A percentile compares a stretch with the other conserved stretches of the same genome.
Conservation (phyloP, 192 early-diverging fungal genomes). For the Globomyces pollinis-pini region DNA sequence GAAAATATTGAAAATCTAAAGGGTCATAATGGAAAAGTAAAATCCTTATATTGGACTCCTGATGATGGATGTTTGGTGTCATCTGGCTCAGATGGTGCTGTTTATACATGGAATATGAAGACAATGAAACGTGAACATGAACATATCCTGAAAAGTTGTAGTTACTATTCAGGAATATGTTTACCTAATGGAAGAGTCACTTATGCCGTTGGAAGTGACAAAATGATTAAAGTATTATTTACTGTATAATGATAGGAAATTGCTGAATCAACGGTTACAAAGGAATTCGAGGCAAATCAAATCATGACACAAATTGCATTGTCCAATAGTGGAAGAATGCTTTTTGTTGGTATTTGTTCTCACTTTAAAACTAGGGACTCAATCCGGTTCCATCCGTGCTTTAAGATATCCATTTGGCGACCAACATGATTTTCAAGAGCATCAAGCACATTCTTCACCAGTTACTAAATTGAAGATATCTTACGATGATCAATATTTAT, state of each 20-base stretch:
- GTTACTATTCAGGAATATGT: slow-evolving; percentile 35
- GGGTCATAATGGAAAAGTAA: slow-evolving; percentile 50
- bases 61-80: slow-evolving; percentile 44
- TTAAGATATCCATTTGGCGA: slow-evolving; percentile 44
- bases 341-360: slow-evolving; percentile 60
- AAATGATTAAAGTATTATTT: slow-evolving; percentile 45
- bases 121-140: slow-evolving; percentile 42
- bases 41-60: slow-evolving; percentile 40
- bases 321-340: slow-evolving; percentile 43
- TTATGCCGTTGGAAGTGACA: slow-evolving; percentile 49
- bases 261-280: slow-evolving; percentile 39
- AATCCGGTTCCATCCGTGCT: slow-evolving; percentile 32
- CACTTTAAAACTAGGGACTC: too few relatives aligned
- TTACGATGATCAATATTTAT: slow-evolving; percentile 42
- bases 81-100: slow-evolving; percentile 50
- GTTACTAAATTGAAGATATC: slow-evolving; percentile 39
- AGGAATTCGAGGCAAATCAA: slow-evolving; percentile 33
- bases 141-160: slow-evolving; percentile 45
- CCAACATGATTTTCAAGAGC: slow-evolving; percentile 41
- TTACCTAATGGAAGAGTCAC: slow-evolving; percentile 33
- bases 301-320: slow-evolving; percentile 43
- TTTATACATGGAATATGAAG: slow-evolving; percentile 42
- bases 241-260: too few relatives aligned
- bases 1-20: slow-evolving; percentile 46
- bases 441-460: slow-evolving; percentile 37